A percentile compares a stretch with the other conserved stretches of the same genome.
phyloP scores from a whole-genome alignment of 495 filamentous ascomycete species.

The Hypomontagnella monticulosa region DNA sequence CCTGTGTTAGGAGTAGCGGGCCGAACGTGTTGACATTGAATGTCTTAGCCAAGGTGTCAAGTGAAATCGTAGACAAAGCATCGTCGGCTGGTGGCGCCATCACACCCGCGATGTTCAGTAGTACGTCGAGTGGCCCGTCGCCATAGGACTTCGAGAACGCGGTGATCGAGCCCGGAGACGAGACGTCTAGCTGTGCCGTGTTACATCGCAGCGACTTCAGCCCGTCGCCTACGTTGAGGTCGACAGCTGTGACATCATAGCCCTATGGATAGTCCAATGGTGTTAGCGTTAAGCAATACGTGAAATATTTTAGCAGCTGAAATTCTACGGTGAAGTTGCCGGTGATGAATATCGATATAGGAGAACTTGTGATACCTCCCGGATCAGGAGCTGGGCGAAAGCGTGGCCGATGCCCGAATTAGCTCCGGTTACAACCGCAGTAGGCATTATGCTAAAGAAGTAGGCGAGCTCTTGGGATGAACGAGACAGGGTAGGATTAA shows the following conservation, averaged over 20 bases:
- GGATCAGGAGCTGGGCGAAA: slow-evolving; percentile 49
- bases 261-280: neutral
- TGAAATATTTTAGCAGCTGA: too few relatives aligned
- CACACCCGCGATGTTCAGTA: slow-evolving; percentile 18
- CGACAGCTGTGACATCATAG: slow-evolving; percentile 24
- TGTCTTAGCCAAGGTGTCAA: slow-evolving; percentile 48
- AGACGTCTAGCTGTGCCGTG: slow-evolving; percentile 8
- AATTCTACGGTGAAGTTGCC: neutral
- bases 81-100: slow-evolving; percentile 49
- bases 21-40: slow-evolving; percentile 76
- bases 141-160: neutral
- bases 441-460: slow-evolving; percentile 1
- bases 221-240: slow-evolving; percentile 7
- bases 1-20: slow-evolving; percentile 66
- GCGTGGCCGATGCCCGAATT: slow-evolving; percentile 56
- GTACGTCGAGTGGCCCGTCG: slow-evolving; percentile 6
- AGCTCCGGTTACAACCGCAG: slow-evolving; percentile 52
- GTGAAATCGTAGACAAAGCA: slow-evolving; percentile 49
- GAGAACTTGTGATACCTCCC: slow-evolving; percentile 7
- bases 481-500: slow-evolving; percentile 9
- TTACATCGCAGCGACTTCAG: slow-evolving; percentile 10
- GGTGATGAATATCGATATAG: neutral
- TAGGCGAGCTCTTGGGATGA: neutral
- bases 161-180: slow-evolving; percentile 15
- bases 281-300: too few relatives aligned